Evolutionary conservation across 2,329 filamentous ascomycete species (phyloP), one percentile per base, ranked within the genome.

Genomic region (Beauveria brongniartii): DNA sequence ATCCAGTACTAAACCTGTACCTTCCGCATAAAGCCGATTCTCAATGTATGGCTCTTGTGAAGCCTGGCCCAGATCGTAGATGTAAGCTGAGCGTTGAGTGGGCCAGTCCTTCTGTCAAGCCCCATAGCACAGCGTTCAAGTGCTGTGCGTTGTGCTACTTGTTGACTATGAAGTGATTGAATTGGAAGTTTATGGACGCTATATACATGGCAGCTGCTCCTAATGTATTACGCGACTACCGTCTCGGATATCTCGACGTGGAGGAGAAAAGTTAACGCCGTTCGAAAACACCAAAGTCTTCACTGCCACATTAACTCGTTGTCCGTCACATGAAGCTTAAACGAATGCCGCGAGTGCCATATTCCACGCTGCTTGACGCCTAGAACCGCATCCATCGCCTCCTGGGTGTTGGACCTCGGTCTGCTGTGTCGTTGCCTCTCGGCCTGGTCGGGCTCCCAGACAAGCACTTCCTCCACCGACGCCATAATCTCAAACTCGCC

Each of bases 401-500:
- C 78, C 68, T 83, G 77, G 6, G 82, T 86, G 68, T 83, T 80
- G 2, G 80, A 80, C 63, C 80, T 71, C 54, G 72, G 72, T 62
- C 78, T 73, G 10, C 69, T 66, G 44, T 66, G 62, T 40, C 30
- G 57, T 41, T 57, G 64, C 63, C 69, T 69, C 63, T 67, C 65
- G 26, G 66, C 65, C 62, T 70, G 68, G 44, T 72, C 66, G 37
- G 67, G 71, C 22, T 71, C 70, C 75, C 75, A 80, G 8, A 90
- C 69, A 63, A 81, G 80, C 3, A 89, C 84, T 77, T 97, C 92
- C 74, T 97, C 92, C 0, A 96, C 85, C 14, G 84, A 88, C 5
- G 87, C 91, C 26, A 84, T 84, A 24, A 96, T 80, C 72, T 96
- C 92, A 71, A 93, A 96, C 65, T 90, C 85, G 18, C 92, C 92